Conservation (phyloP, 768 basidiomycete genomes). For the Neoboletus subvelutipes region DNA sequence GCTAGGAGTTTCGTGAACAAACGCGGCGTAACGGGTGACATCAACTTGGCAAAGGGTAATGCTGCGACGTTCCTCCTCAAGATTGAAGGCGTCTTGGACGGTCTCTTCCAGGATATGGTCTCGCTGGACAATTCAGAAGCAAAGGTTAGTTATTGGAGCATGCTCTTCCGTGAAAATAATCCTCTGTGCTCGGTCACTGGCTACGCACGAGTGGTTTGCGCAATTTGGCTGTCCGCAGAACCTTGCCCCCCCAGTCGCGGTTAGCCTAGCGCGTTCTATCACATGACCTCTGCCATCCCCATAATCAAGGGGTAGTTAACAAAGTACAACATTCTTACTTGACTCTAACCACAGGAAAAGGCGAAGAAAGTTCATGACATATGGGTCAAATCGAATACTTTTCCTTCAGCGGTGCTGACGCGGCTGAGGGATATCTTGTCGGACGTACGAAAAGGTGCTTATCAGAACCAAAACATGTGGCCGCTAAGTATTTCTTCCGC, state of each 20-base stretch:
- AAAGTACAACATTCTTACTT: constrained; percentile 33
- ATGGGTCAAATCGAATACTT: constrained; percentile 90
- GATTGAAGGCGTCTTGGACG: constrained; percentile 87
- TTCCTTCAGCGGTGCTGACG: constrained; percentile 72
- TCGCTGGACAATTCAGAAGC: constrained; percentile 63
- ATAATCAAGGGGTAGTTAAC: constrained; percentile 42
- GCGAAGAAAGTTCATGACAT: constrained; percentile 96
- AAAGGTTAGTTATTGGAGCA: constrained; percentile 67
- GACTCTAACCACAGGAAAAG: constrained; percentile 76
- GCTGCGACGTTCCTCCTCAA: constrained; percentile 84
- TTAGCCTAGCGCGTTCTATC: constrained; percentile 26
- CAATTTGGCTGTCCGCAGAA: constrained; percentile 1
- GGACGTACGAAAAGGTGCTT: constrained; percentile 84
- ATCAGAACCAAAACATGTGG: constrained; percentile 59
- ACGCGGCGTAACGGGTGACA: constrained; percentile 55
- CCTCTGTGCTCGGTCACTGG: constrained; percentile 3
- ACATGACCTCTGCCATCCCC: constrained; percentile 25
- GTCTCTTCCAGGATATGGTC: constrained; percentile 84
- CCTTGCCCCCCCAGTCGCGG: constrained; percentile 5
- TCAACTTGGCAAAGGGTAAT: constrained; percentile 60
- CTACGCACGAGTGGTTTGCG: constrained; percentile 9
- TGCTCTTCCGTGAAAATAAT: constrained; percentile 5
- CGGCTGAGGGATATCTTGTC: constrained; percentile 70
- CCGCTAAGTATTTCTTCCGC: constrained; percentile 78
- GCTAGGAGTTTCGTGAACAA: constrained; percentile 70